Base-by-base conservation (phyloP, 139 green algal species). In the Chara braunii region DNA sequence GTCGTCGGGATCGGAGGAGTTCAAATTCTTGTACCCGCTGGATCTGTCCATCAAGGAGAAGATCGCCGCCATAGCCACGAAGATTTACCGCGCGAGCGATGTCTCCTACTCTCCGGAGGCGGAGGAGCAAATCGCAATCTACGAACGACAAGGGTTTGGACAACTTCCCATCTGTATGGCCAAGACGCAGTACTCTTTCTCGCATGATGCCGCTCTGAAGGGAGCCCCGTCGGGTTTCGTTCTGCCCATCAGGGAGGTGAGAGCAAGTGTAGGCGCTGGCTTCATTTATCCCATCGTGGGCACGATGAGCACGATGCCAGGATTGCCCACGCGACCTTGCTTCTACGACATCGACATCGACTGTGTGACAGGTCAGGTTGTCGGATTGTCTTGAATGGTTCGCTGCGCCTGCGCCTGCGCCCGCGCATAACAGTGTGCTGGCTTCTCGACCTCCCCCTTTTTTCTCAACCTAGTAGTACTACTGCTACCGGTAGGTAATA, bases 161-260 rank as follows among this genome's bases (percentile, higher is more conserved):
- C 72, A 83, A 26, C 81, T 99, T 62, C 94, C 94, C 40, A 92
- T 99, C 57, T 99, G 94, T 83, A 97, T 98, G 87, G 94, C 94
- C 48, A 99, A 99, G 80, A 99, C 94, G 44, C 92, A 95, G 78
- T 96, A 96, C 83, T 90, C 81, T 44, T 96, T 96, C 79, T 88
- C 77, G 36, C 77, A 90, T 52, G 85, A 95, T 60, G 71, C 89
- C 30, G 75, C 53, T 6, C 31, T 79, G 9, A 95, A 95, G 68
- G 88, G 83, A 62, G 75, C 75, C 3, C 71, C 71, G 0, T 55
- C 45, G 3, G 94, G 91, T 23, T 97, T 97, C 70, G 78, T 74
- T 9, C 79, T 99, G 52, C 87, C 85, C 2, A 92, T 99, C 68
- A 65, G 77, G 5, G 91, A 98, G 59, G 58, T 98, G 3, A 70